Percentiles rank a stretch among this genome's conserved stretches.
Conservation (phyloP, 2,329 filamentous ascomycete genomes). For the Diplodia mutila region DNA sequence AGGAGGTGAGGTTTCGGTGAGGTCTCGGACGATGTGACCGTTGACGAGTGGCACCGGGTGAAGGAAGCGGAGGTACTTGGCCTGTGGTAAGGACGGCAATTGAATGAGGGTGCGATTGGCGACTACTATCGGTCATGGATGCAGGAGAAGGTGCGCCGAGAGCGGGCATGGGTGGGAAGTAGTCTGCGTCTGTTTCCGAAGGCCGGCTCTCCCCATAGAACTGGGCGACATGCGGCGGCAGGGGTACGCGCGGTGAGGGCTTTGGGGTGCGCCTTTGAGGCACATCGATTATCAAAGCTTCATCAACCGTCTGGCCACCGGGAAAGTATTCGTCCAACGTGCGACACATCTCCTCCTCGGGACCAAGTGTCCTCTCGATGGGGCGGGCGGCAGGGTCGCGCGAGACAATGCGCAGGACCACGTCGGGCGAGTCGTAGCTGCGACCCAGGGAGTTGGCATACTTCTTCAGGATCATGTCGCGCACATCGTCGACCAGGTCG, state of each 20-base stretch:
- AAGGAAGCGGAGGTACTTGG: constrained; percentile 78
- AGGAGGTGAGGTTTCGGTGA: constrained; percentile 75
- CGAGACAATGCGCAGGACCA: constrained; percentile 76
- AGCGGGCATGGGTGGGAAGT: constrained; percentile 72
- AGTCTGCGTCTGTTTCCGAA: constrained; percentile 73
- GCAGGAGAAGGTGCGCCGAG: constrained; percentile 47
- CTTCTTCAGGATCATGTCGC: constrained; percentile 89
- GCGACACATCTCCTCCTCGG: constrained; percentile 80
- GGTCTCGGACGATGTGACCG: constrained; percentile 65
- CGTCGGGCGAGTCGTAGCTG: constrained; percentile 87
- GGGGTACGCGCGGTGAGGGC: constrained; percentile 69
- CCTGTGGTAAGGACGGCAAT: constrained; percentile 83
- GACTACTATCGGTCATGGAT: constrained; percentile 39
- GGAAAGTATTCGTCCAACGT: constrained; percentile 84
- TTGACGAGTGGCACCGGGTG: constrained; percentile 71
- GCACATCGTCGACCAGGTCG: constrained; percentile 91
- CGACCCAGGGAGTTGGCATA: constrained; percentile 91
- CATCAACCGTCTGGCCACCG: constrained; percentile 82
- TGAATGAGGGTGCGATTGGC: constrained; percentile 55
- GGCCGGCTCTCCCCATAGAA: constrained; percentile 68
- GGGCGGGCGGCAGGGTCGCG: constrained; percentile 58
- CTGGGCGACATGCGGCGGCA: constrained; percentile 37
- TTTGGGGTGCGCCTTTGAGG: constrained; percentile 76
- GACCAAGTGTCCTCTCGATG: constrained; percentile 72
- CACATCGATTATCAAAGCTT: constrained; percentile 89